Evolutionary conservation across 2,329 filamentous ascomycete species (phyloP).

Genomic region (Hypomyces rosellus): DNA sequence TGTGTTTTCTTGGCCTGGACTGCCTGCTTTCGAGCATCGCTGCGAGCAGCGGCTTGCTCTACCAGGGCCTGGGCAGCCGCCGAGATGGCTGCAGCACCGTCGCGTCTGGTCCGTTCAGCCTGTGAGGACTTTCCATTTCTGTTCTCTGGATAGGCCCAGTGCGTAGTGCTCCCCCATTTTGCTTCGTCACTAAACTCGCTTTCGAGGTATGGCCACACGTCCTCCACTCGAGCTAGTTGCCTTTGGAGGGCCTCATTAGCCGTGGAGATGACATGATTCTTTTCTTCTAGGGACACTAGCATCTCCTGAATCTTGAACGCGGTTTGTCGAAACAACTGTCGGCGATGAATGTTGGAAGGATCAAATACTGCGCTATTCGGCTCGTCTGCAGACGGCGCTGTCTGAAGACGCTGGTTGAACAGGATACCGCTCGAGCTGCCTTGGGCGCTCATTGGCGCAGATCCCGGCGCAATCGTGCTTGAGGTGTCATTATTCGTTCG

Average conservation of each 20-base stretch:
- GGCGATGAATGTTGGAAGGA: slow-evolving; percentile 55
- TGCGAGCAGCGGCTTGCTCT: slow-evolving; percentile 76
- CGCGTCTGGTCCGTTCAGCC: slow-evolving; percentile 68
- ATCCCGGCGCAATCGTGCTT: slow-evolving; percentile 35
- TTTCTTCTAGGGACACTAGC: slow-evolving; percentile 88
- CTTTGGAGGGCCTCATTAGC: slow-evolving; percentile 84
- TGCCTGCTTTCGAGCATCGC: slow-evolving; percentile 78
- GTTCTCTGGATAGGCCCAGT: slow-evolving; percentile 93
- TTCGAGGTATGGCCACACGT: slow-evolving; percentile 80
- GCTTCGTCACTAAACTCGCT: slow-evolving; percentile 91
- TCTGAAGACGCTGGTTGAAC: slow-evolving; percentile 29
- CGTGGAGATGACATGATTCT: slow-evolving; percentile 92
- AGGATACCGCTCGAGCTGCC: slow-evolving; percentile 40
- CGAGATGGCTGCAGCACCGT: slow-evolving; percentile 71
- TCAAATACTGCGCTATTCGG: slow-evolving; percentile 43
- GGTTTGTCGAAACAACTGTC: slow-evolving; percentile 71
- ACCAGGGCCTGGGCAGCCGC: slow-evolving; percentile 72
- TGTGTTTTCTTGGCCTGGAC: slow-evolving; percentile 69
- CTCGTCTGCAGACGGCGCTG: slow-evolving; percentile 37
- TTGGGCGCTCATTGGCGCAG: slow-evolving; percentile 44
- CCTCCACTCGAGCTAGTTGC: slow-evolving; percentile 77
- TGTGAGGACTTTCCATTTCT: slow-evolving; percentile 59
- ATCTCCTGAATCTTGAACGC: slow-evolving; percentile 75
- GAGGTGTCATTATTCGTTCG: slow-evolving; percentile 39
- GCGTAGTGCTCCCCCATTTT: slow-evolving; percentile 80